Base-by-base conservation (phyloP, 257 asterid species). In the Eucommia ulmoides region DNA sequence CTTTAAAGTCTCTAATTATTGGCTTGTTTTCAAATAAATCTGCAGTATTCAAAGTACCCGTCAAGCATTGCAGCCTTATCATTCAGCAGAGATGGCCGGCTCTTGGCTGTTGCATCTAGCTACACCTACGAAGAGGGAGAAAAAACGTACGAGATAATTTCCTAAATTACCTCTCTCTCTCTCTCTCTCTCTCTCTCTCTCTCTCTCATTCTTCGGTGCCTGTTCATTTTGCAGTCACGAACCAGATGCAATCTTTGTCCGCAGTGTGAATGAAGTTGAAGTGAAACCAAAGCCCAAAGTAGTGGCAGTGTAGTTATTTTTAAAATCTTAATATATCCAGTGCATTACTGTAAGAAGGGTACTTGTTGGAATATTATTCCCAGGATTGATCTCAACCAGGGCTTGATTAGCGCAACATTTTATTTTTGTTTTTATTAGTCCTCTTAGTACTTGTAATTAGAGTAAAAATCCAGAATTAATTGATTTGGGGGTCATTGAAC, bases 71-170 rank as follows among this genome's bases (percentile, higher is more conserved):
- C 98, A 0, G 94, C 94, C 3, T 48, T 79, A 71, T 89, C 96
- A 22, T 89, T 89, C 41, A 85, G 82, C 91, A 77, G 88, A 70
- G 98, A 89, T 7, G 98, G 94, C 26, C 74, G 79, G 56, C 71
- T 85, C 3, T 60, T 89, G 73, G 94, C 93, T 16, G 81, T 89
- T 24, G 98, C 96, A 21, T 89, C 98, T 7, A 89, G 98, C 41
- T 89, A 89, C 51, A 89, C 98, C 5, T 83, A 59, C 46, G 98
- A 89, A 75, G 98, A 80, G 66, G 98, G 94, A 59, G 93, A 82
- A 11, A 89, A 78, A 65, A 51, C 66, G 95, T 88, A 71, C 74
- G 95, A 58, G 33, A 17, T 4, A 22, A 33, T 23, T 1, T 41
- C 18, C 48, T n/a, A n/a, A n/a, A n/a, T n/a, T 4, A 5, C 48